Conservation (phyloP, 1,139 yeast species). For the Suhomyces atakaporum region DNA sequence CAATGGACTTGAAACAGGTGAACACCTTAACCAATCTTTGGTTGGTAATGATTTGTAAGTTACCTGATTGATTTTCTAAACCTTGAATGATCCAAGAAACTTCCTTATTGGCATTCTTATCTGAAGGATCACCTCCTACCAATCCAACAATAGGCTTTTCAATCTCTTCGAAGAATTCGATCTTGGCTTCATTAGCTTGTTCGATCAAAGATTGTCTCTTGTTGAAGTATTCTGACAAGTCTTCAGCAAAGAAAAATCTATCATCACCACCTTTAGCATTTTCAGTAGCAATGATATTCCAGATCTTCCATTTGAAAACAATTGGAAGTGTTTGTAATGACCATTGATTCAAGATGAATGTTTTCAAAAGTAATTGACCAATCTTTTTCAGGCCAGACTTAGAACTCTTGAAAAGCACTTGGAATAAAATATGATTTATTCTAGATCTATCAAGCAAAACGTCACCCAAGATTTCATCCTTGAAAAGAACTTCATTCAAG, state of each 20-base stretch:
- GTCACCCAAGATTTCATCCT: conserved; percentile 29
- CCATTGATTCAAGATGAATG: conserved; percentile 50
- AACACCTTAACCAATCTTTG: conserved; percentile 57
- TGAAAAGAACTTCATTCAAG: conserved; percentile 47
- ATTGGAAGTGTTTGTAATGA: conserved; percentile 34
- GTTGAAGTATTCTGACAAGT: conserved; percentile 29
- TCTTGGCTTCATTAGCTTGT: conserved; percentile 49
- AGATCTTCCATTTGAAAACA: conserved; percentile 34
- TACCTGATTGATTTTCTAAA: conserved; percentile 42
- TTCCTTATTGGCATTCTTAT: conserved; percentile 51
- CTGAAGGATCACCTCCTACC: conserved; percentile 49
- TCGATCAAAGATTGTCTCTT: conserved; percentile 46
- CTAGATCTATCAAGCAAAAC: conserved; percentile 32
- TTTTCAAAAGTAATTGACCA: conserved; percentile 38
- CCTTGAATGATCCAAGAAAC: conserved; percentile 61
- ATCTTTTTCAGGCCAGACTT: conserved; percentile 38
- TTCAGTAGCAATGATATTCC: conserved; percentile 33
- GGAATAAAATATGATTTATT: conserved; percentile 27
- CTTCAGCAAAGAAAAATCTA: conserved; percentile 33
- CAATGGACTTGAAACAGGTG: conserved; percentile 51
- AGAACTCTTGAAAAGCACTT: conserved; percentile 31
- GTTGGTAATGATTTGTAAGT: conserved; percentile 56
- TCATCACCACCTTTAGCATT: conserved; percentile 31
- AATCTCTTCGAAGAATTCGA: conserved; percentile 49
- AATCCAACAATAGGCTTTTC: conserved; percentile 58